Base-by-base conservation (phyloP, 441 rosid species). In the Gossypium davidsonii region DNA sequence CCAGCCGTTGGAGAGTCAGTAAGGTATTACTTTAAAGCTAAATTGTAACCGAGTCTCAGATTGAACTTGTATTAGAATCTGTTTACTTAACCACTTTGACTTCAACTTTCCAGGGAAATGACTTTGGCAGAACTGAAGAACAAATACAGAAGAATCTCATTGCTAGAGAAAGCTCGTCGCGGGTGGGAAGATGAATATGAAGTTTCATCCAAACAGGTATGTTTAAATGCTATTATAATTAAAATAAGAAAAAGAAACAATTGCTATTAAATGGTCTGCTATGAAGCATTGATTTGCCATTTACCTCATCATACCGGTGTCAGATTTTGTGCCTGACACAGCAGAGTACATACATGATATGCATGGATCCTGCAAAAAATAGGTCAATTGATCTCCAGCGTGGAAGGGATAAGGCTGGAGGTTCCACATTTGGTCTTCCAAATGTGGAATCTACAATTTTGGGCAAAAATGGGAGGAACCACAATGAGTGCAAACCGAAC, bases 121-220 rank as follows among this genome's bases (percentile, higher is more conserved):
- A 73, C 95, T 73, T 83, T 87, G 62, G 73, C 83, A n/a, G 99
- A 93, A 80, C 81, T 95, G 63, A 95, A 89, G 86, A 84, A 77
- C 76, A 95, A 95, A 80, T 92, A 93, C 79, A 81, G 95, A 80
- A 93, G 86, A 78, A 74, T 91, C 62, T 78, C 89, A 39, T 90
- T 93, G 25, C 72, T 90, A 31, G 97, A 91, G 83, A 91, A 91
- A 83, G 94, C 99, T 70, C 79, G 73, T 31, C 78, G 59, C 67
- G 95, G 98, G 58, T 95, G 99, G 99, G 96, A 95, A 85, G 99
- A 93, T 67, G 99, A 95, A 77, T 95, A 88, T 78, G 94, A 88
- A 81, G 78, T 91, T 82, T 93, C 99, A 34, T 95, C 98, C 65
- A 93, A 89, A 81, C 99, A 93, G 98, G 99, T 95, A 74, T 31